Evolutionary conservation across 257 asterid species (phyloP), one percentile per base, ranked within the genome.

Genomic region (Nicotiana sylvestris): DNA sequence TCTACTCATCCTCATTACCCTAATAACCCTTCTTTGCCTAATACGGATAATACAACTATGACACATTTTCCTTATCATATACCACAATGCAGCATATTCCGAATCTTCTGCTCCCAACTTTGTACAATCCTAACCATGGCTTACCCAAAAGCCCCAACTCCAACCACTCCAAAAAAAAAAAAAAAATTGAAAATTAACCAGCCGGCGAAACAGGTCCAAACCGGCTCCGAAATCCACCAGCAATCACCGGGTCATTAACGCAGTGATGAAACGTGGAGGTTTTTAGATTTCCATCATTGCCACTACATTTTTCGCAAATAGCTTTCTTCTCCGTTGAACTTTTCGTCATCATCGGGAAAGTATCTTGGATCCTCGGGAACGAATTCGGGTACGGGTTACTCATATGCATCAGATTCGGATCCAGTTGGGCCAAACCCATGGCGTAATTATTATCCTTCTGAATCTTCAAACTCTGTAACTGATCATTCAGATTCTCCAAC

Each of bases 221-320:
- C 82, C 82, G 86, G 55, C 88, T 32, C 57, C 77, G 29, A 82
- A 86, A 83, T 81, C 32, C 43, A 10, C 78, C 35, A 46, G 78
- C 51, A 29, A 93, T 60, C 17, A 88, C 89, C 84, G 87, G 86
- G 86, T 95, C 99, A 78, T 93, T 92, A 0, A 81, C 88, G 79
- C 99, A 95, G 37, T 65, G 94, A 85, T 95, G 99, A 61, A 95
- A 95, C 85, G 88, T 77, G 81, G 87, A 7, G 77, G 81, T 39
- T 5, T 29, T 30, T 10, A 77, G 88, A 0, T 74, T 61, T 81
- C 62, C 79, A 13, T 74, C 81, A 77, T 80, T 90, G 3, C 81
- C 85, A 82, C n/a, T 84, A 81, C 97, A 95, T 69, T 88, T 89
- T 61, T 81, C 84, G 9, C 99, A 95, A 49, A 21, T 21, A 11